Base-by-base conservation (phyloP, 169 alveolate genomes). In the Cryptosporidium sp. region DNA sequence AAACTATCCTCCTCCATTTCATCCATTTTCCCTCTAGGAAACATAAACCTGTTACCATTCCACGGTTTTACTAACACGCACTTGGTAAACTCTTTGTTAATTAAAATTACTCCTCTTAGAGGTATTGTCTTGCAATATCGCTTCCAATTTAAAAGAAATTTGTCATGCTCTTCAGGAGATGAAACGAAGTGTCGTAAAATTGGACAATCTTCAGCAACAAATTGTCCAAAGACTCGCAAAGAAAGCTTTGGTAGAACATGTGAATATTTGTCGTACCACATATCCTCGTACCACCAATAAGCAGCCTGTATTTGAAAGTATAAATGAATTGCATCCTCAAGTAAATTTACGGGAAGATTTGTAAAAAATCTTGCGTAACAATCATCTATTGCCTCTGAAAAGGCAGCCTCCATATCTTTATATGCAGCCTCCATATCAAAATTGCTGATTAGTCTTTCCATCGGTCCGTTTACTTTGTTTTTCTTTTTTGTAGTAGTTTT, bases 21-120 rank as follows among this genome's bases (percentile, higher is more conserved):
- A 86, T 97, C 98, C 53, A 94, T 94, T 85, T 97, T 97, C 35
- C 99, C 99, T 61, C 97, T 95, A 8, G 99, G 99, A 86, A 97
- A 97, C 85, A 95, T 91, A 97, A 97, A 96, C 67, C 91, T 85
- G 60, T 91, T 91, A 51, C 98, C 95, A 39, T 93, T 92, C 97
- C 95, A 96, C 39, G 96, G 94, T 91, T 95, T 95, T 33, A 94
- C 97, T 42, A 93, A 65, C 48, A 96, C 93, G 75, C 95, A 93
- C 84, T 95, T 94, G 51, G 93, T 93, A 68, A 95, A 92, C 69
- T 92, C 86, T 44, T 91, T 94, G 86, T 94, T 95, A 70, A 96
- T 70, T 29, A 96, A 68, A 56, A 96, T 96, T 33, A 96, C 97
- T 29, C 98, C 98, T 52, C 98, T 85, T n/a, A 96, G 89, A 26